Evolutionary conservation across 2,329 filamentous ascomycete species (phyloP), one percentile per base, ranked within the genome.

Genomic region (Aspergillaceae sp.): DNA sequence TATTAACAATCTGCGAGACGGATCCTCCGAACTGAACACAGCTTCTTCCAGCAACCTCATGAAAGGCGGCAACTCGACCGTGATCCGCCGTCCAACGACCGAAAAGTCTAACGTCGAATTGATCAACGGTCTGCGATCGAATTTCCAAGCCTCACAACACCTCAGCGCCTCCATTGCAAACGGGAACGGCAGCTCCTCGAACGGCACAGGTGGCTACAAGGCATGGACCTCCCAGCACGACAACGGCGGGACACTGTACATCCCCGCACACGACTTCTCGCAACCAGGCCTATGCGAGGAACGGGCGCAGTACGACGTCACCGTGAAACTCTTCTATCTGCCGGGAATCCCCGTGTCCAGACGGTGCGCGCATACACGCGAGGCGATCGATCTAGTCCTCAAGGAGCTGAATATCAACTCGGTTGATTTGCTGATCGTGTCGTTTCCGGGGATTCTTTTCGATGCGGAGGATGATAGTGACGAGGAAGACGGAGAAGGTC

Each of bases 91-190:
- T 60, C 81, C 84, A 10, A 78, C 83, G 49, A 79, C 80, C 54
- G 83, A 83, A 62, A 88, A 90, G 64, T 96, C 91, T 45, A 97
- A 97, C 65, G 83, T 90, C 57, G 92, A 98, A 69, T 80, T 98
- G 57, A 86, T 89, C 53, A 90, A 88, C 60, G 87, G 89, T 3
- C 79, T 98, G 11, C 85, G 87, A 57, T 81, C 83, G 61, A 95
- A 91, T 68, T 88, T 97, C 65, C 66, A 80, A 44, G 80, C 83
- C 29, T 84, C 86, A 35, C 84, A 88, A 63, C 73, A 83, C 60
- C 79, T 82, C 50, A 49, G 69, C 50, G 41, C 59, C 52, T 46
- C 56, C 52, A 50, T 57, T 58, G 57, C 54, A 52, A 48, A 41
- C 48, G 41, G 59, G 52, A 47, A 56, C 52, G 50, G 57, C 59